Evolutionary conservation across 495 filamentous ascomycete species (phyloP), one percentile per base, ranked within the genome.

Genomic region (Daldinia concentrica): DNA sequence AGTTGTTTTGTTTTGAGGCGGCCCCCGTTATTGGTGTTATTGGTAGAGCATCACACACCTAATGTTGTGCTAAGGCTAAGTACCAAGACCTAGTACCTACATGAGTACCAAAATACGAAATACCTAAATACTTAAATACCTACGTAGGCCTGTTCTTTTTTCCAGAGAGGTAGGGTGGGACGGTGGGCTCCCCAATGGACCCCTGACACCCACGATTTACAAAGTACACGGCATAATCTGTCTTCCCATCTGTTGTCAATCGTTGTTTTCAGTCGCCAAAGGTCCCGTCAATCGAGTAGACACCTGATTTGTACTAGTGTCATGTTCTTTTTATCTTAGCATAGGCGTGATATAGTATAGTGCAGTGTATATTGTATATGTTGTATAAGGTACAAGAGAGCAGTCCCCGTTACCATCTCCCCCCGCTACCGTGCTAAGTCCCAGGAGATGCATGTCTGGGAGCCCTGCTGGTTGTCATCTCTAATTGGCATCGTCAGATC

Each of bases 361-460:
- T n/a, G n/a, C n/a, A n/a, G n/a, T n/a, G n/a, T n/a, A n/a, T n/a
- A n/a, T n/a, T n/a, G n/a, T n/a, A 45, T 48, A 48, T 22, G 7
- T 22, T 48, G 43, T 48, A 24, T 48, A 48, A 9, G 43, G 43
- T 48, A 48, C 43, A 48, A 48, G 19, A 48, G 8, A 12, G 17
- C 19, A 24, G 9, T 24, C 19, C 8, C 43, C 43, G 19, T 52
- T 58, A 48, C 4, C 15, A 30, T 41, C 12, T 24, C 41, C 39
- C 22, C 24, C 37, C 39, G 26, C 58, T 61, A 36, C 55, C 26
- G 52, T 36, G 48, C 66, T 64, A 64, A 69, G 32, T 68, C 63
- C 69, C 69, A 72, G 62, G 37, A 67, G 37, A 72, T 67, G 63
- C 58, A 62, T 11, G 68, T 54, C 30, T 57, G 30, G 30, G 54